phyloP scores from a whole-genome alignment of 176 grass and related monocot genomes.

The Neostapfia colusana region DNA sequence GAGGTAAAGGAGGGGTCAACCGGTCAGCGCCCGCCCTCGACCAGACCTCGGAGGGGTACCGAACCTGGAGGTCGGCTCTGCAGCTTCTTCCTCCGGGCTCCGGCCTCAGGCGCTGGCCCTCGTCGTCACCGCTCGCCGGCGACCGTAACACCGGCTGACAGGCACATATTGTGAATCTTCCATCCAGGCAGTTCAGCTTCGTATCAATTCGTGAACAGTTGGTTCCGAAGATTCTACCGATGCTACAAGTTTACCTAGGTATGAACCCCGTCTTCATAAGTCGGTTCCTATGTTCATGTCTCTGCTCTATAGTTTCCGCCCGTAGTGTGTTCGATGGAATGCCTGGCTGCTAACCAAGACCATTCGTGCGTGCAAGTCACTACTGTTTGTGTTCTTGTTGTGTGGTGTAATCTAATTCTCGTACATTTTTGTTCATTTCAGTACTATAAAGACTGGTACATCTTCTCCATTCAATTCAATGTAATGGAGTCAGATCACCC shows the following conservation, averaged over 20 bases:
- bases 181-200: background rate
- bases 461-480: background rate
- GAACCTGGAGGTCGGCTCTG: background rate
- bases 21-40: background rate
- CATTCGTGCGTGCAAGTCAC: background rate
- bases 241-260: background rate
- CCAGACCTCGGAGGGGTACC: background rate
- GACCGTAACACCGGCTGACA: background rate
- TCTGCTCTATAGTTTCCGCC: background rate
- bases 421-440: constrained; percentile 5
- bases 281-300: background rate
- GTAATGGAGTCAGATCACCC: constrained; percentile 25
- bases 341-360: background rate
- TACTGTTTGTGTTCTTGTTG: background rate
- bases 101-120: background rate
- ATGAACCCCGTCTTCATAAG: background rate
- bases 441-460: background rate
- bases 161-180: background rate
- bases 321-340: constrained; percentile 17
- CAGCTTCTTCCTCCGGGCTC: background rate
- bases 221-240: background rate
- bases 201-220: background rate
- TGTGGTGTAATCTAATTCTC: background rate
- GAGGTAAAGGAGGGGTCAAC: background rate
- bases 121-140: background rate